Evolutionary conservation across 805 yeast genomes (phyloP), one percentile per base, ranked within the genome.

Genomic region (Vanderwaltozyma tropicalis): DNA sequence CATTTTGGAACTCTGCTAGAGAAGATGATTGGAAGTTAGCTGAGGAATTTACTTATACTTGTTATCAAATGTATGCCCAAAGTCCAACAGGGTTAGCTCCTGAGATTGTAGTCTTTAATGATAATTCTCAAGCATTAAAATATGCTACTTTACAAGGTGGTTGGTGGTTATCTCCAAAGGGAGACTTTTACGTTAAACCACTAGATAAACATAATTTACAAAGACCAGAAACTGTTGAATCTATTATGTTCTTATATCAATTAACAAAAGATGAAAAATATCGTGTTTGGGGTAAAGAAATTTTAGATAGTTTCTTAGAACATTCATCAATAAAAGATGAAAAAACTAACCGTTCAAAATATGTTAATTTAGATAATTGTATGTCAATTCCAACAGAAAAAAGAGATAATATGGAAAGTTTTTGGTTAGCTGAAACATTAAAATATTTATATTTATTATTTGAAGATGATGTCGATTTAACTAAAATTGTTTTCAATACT

Each of bases 191-290:
- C 41, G 78, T 85, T 50, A 82, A 82, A 55, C 78, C 76, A 7
- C 56, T 62, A 13, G 96, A 88, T 57, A 71, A 68, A 36, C 96
- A 88, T 59, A 86, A 86, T 58, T 64, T 88, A 44, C 96, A 87
- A 63, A 71, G 96, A 47, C 96, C 96, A 1, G 96, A 88, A 59
- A 85, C 96, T 2, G 94, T 87, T 2, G 96, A 88, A 61, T 79
- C 94, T 1, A 65, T 88, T 31, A 88, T 80, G 66, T 72, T 81
- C 47, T 63, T 88, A 45, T 88, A 78, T 63, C 75, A 87, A 47
- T 66, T 86, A 46, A 83, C 95, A 1, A 78, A 80, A 20, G 92
- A 87, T 52, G 74, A 72, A 26, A 80, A 80, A 51, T 87, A 85
- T 58, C 73, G 96, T 49, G 71, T 78, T 52, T 86, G 94, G 87